Evolutionary conservation across 2,329 filamentous ascomycete genomes (phyloP), one percentile per base, ranked within the genome.

Genomic region (Colletotrichum sp.): DNA sequence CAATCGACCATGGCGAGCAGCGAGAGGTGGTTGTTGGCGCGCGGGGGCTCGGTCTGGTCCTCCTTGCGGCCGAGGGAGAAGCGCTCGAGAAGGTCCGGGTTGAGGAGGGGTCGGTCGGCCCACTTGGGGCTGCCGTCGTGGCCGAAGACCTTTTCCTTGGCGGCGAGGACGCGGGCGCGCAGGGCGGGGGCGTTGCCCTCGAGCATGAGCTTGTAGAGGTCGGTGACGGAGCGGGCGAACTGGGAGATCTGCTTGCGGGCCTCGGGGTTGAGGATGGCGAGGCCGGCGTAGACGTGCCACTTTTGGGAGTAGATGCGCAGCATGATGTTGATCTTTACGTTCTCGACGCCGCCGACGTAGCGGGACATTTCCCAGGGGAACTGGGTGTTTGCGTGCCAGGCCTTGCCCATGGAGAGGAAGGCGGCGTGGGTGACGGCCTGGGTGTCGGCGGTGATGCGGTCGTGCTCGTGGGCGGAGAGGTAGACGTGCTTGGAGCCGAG

Each of bases 241-340:
- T 99, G 96, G 72, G 94, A 92, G 81, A 99, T 99, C 86, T 99
- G 97, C 84, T 94, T 91, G 84, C 94, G 95, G 5, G 97, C 97
- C 75, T 96, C 94, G 0, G 97, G 97, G 84, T 99, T 99, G 75
- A 99, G 91, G 82, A 99, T 99, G 13, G 98, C 97, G 10, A 99
- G 93, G 1, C 97, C 97, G 24, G 97, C 97, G 85, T 99, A 99
- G 74, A 99, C 97, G 87, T 99, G 98, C 98, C 98, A 99, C 86
- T 99, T 99, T 85, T 98, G 98, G 76, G 94, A 94, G 88, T 99
- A 99, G 87, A 99, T 99, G 80, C 97, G 96, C 79, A 99, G 89
- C 80, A 96, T 99, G 80, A 99, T 93, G 87, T 99, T 99, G 88
- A 99, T 98, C 88, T 99, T 99, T 81, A 99, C 96, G 84, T 99